phyloP scores from a whole-genome alignment of 1,139 yeast genomes.

The Kodamaea sp. region DNA sequence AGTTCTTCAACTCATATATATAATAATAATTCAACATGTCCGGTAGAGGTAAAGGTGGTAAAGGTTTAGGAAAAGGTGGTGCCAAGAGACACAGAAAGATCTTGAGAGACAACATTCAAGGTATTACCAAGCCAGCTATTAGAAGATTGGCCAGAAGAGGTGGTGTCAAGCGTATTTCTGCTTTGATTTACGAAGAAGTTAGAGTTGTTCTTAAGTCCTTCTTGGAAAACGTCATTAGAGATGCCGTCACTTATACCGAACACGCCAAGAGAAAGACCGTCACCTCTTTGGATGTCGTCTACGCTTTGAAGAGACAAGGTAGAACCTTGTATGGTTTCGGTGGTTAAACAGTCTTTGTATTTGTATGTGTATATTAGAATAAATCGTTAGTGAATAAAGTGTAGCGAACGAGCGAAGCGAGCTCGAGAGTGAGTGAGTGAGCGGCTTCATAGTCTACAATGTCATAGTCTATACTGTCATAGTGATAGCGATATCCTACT shows the following conservation, averaged over 20 bases:
- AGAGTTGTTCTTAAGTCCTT: constrained; percentile 94
- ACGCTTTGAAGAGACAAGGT: constrained; percentile 99
- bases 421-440: too few species aligned
- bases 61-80: constrained; percentile 99
- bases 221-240: constrained; percentile 96
- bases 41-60: constrained; percentile 99
- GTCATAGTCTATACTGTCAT: too few species aligned
- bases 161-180: constrained; percentile 99
- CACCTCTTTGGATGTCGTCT: constrained; percentile 96
- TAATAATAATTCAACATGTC: constrained; percentile 55
- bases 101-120: constrained; percentile 98
- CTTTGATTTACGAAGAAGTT: constrained; percentile 97
- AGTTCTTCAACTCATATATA: neutral
- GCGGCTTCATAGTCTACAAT: too few species aligned
- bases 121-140: constrained; percentile 99
- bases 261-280: constrained; percentile 99
- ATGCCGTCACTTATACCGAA: constrained; percentile 98
- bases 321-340: constrained; percentile 99
- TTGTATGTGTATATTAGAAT: constrained; percentile 32
- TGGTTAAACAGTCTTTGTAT: constrained; percentile 56
- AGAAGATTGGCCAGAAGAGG: constrained; percentile 99
- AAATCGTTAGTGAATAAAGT: constrained; percentile 6
- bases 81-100: constrained; percentile 99
- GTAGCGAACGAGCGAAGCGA: neutral
- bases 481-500: too few species aligned